Percentiles rank a stretch among this genome's conserved stretches.
phyloP scores from a whole-genome alignment of 208 protist species.

The Herpetomonas samuelpessoai region DNA sequence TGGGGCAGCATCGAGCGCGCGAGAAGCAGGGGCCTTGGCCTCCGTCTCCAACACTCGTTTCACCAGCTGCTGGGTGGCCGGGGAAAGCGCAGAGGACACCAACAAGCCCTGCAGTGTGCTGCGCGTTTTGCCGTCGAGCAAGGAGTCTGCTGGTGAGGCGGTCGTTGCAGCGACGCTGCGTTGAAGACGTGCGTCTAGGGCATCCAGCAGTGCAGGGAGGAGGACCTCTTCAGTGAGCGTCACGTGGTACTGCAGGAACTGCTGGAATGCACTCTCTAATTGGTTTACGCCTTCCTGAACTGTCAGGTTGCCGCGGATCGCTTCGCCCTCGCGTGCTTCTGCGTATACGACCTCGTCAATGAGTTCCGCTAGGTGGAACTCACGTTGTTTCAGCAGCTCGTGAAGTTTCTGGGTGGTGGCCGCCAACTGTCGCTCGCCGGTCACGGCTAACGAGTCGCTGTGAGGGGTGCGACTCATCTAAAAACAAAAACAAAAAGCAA shows the following conservation, averaged over 20 bases:
- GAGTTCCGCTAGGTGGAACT: slow-evolving; percentile 74
- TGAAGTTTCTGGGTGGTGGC: slow-evolving; percentile 27
- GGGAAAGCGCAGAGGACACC: slow-evolving; percentile 22
- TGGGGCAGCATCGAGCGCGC: neutral
- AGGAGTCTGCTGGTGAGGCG: slow-evolving; percentile 1
- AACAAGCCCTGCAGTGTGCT: slow-evolving; percentile 22
- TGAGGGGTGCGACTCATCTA: no score
- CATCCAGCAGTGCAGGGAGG: slow-evolving; percentile 32
- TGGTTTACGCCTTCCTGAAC: slow-evolving; percentile 24
- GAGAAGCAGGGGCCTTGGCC: neutral
- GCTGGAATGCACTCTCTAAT: slow-evolving; percentile 36
- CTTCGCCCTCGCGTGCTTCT: slow-evolving; percentile 38
- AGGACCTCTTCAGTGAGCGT: slow-evolving; percentile 50
- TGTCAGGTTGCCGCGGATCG: slow-evolving; percentile 15
- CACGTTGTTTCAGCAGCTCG: slow-evolving; percentile 44
- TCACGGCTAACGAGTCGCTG: no score
- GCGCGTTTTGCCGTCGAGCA: slow-evolving; percentile 11
- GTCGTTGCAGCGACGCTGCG: neutral
- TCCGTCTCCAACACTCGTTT: slow-evolving; percentile 17
- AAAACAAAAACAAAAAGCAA: no score
- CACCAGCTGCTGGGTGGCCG: slow-evolving; percentile 25
- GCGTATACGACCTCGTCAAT: slow-evolving; percentile 77
- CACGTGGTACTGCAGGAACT: slow-evolving; percentile 49
- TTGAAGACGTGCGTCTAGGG: neutral
- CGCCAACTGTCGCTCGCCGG: neutral